Evolutionary conservation across 768 basidiomycete species (phyloP).

Genomic region (Lactarius pseudohatsudake): DNA sequence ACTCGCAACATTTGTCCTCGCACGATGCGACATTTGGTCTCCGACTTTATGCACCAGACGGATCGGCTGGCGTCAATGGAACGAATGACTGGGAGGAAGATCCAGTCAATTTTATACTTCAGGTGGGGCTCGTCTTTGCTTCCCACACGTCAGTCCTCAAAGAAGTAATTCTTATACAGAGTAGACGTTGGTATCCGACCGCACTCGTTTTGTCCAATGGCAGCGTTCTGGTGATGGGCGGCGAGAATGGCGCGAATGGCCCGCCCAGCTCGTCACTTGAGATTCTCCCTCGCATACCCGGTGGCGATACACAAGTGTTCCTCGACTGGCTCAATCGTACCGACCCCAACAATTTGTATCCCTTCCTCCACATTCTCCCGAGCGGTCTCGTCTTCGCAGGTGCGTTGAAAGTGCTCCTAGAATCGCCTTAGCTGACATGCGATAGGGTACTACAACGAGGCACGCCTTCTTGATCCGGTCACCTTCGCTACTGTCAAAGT

Average conservation of each 20-base stretch:
- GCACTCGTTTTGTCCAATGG: constrained; percentile 72
- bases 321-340: constrained; percentile 69
- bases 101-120: constrained; percentile 52
- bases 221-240: constrained; percentile 72
- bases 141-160: background rate
- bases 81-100: constrained; percentile 85
- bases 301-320: constrained; percentile 58
- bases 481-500: constrained; percentile 59
- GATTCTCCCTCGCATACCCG: constrained; percentile 62
- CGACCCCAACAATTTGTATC: constrained; percentile 79
- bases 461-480: constrained; percentile 65
- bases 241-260: constrained; percentile 69
- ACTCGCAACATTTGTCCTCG: constrained; percentile 43
- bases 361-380: constrained; percentile 71
- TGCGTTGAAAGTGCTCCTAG: constrained; percentile 35
- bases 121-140: constrained; percentile 41
- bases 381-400: constrained; percentile 70
- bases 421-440: background rate
- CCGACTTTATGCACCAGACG: constrained; percentile 70
- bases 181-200: constrained; percentile 70
- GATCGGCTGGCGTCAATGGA: constrained; percentile 62
- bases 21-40: constrained; percentile 69
- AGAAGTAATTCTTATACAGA: constrained; percentile 35
- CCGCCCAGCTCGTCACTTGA: constrained; percentile 66
- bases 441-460: constrained; percentile 77